Evolutionary conservation across 495 filamentous ascomycete genomes (phyloP), one percentile per base, ranked within the genome.

Genomic region (Penicillium antarcticum): DNA sequence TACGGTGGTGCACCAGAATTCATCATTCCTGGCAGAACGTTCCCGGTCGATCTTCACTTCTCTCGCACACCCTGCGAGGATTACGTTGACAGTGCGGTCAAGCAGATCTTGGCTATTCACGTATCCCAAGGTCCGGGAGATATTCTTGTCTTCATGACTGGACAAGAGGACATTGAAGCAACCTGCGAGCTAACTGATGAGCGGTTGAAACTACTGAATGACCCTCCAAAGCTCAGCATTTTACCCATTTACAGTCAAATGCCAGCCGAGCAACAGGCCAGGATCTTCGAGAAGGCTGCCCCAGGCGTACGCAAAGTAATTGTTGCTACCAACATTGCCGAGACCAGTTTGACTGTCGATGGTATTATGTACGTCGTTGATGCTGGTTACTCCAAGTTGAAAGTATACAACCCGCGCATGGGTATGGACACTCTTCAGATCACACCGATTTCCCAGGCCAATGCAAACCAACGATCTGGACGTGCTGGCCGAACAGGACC

Each of bases 341-440:
- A 99, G 65, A 99, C 95, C 0, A 95, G 89, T 75, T 78, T 99
- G 73, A 99, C 95, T 1, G 95, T 99, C 9, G 95, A 99, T 58
- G 95, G 95, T 52, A 97, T 99, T 60, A 97, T 97, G 92, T 99
- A 92, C 60, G 95, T 99, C 45, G 92, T 99, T 31, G 95, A 99
- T 64, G 84, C 88, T 5, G 95, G 95, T 1, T 99, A 88, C 68
- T 95, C 91, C 0, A 99, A 99, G 69, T 77, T 99, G 48, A 99
- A 99, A 63, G 95, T 97, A 11, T 99, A 97, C 73, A 97, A 99
- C 60, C 91, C 95, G 4, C 83, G 88, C 23, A 97, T 99, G 94
- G 92, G 95, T 48, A 99, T 99, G 95, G 94, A 99, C 57, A 96
- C 92, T 1, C 80, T 99, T 12, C 94, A 97, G 61, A 97, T 99